Evolutionary conservation across 2,329 filamentous ascomycete species (phyloP), one percentile per base, ranked within the genome.

Genomic region (Purpureocillium takamizusanense): DNA sequence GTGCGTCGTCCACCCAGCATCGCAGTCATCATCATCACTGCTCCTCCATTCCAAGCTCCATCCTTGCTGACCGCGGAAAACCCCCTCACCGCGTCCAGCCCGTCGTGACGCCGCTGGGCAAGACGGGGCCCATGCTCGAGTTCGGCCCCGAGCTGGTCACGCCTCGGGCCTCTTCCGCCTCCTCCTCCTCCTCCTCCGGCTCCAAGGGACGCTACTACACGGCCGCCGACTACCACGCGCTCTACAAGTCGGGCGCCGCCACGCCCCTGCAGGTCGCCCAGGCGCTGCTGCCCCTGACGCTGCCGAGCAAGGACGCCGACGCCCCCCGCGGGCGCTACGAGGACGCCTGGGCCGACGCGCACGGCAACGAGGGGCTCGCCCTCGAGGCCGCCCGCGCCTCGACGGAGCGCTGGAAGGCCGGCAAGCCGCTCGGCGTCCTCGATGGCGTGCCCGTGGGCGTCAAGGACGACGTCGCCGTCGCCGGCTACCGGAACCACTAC

Each of bases 401-500:
- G 1, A 83, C 86, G 0, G 67, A 75, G 53, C 70, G 88, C 33
- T 94, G 83, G 59, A 75, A 76, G 41, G 65, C 70, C 13, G 83
- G 84, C 0, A 70, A 71, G 44, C 71, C 79, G 1, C 58, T 87
- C 13, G 72, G 85, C 11, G 63, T 85, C 5, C 65, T 94, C 7
- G 88, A 95, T 51, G 88, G 88, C 11, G 77, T 94, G 1, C 88
- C 87, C 0, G 74, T 94, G 35, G 83, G 81, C 0, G 76, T 92
- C 50, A 94, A 95, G 62, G 87, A 94, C 53, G 86, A 94, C 52
- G 71, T 81, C 13, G 71, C 82, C 46, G 66, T 88, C 25, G 69
- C 76, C 46, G 86, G 83, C 12, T 89, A 87, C 54, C 71, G 75
- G 36, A 76, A 72, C 45, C 81, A 77, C 38, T 62, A 74, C 35